phyloP scores from a whole-genome alignment of 2,329 filamentous ascomycete genomes.

The Penicillium sp. region DNA sequence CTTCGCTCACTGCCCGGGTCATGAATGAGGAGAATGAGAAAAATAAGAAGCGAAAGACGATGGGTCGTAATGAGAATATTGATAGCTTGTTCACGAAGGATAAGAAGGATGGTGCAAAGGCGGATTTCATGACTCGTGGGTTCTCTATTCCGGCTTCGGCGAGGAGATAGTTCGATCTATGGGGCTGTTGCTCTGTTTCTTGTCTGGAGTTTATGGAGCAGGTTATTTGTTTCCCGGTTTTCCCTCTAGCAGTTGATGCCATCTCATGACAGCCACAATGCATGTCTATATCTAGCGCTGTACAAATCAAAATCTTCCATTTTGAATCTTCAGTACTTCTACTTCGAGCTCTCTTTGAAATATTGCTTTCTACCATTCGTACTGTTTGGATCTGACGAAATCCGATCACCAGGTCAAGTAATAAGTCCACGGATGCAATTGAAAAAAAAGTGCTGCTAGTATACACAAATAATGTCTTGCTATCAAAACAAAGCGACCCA shows the following conservation, averaged over 20 bases:
- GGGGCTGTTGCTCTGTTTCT: slow-evolving; percentile 6
- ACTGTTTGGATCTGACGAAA: not conserved
- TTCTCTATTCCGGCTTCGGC: slow-evolving; percentile 55
- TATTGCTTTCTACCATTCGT: not conserved
- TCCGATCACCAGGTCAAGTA: not conserved
- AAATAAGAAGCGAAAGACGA: slow-evolving; percentile 75
- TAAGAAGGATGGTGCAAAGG: slow-evolving; percentile 47
- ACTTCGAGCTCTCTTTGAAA: too few species aligned
- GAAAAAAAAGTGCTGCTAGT: slow-evolving; percentile 26
- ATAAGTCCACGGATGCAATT: slow-evolving; percentile 18
- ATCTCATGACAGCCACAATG: not conserved
- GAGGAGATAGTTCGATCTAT: slow-evolving; percentile 37
- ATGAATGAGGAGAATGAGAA: slow-evolving; percentile 81
- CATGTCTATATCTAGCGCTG: slow-evolving; percentile 5
- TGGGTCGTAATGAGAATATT: slow-evolving; percentile 62
- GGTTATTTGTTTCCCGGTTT: not conserved
- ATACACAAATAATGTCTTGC: slow-evolving; percentile 29
- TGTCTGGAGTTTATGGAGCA: slow-evolving; percentile 6
- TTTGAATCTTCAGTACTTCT: not conserved
- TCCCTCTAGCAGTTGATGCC: not conserved
- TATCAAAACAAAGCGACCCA: slow-evolving; percentile 18
- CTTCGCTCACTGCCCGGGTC: slow-evolving; percentile 82
- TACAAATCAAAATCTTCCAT: not conserved
- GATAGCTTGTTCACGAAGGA: slow-evolving; percentile 58
- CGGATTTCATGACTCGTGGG: slow-evolving; percentile 63